Conservation (phyloP, 1,284 basidiomycete genomes). For the Blastosporella zonata region DNA sequence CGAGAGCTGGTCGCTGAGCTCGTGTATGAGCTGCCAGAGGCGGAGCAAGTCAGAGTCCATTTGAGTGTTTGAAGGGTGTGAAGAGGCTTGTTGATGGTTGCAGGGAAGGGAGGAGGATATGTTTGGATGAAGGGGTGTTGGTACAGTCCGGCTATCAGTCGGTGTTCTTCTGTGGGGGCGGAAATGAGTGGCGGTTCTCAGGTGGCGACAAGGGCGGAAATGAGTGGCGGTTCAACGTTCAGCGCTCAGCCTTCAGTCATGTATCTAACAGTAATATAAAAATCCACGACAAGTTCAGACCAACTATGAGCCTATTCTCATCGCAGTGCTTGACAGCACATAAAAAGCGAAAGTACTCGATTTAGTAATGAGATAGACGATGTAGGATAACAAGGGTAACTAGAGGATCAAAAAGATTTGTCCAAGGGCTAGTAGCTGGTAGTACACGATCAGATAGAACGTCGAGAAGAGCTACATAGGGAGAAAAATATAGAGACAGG, state of each 20-base stretch:
- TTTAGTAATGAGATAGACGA: no score
- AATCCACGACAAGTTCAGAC: no score
- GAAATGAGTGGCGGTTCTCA: neutral
- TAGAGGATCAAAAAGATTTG: neutral
- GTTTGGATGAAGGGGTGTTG: slow-evolving; percentile 1
- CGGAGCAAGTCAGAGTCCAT: slow-evolving; percentile 48
- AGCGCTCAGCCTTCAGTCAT: no score
- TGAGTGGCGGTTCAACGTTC: no score
- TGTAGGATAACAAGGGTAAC: neutral
- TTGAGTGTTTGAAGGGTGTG: neutral
- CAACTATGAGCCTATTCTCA: no score
- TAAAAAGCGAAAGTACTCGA: no score
- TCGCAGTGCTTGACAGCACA: no score
- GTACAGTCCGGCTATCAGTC: slow-evolving; percentile 5
- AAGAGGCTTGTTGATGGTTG: neutral
- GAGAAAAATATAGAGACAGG: no score
- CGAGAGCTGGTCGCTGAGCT: slow-evolving; percentile 83
- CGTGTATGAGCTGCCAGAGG: slow-evolving; percentile 77
- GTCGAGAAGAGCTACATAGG: neutral
- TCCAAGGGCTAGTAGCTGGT: neutral
- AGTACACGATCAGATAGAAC: slow-evolving; percentile 4
- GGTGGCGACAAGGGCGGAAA: no score
- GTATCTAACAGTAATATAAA: no score
- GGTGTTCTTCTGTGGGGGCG: neutral
- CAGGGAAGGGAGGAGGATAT: neutral